Evolutionary conservation across 2,329 filamentous ascomycete genomes (phyloP).

Genomic region (Aspergillus vadensis): DNA sequence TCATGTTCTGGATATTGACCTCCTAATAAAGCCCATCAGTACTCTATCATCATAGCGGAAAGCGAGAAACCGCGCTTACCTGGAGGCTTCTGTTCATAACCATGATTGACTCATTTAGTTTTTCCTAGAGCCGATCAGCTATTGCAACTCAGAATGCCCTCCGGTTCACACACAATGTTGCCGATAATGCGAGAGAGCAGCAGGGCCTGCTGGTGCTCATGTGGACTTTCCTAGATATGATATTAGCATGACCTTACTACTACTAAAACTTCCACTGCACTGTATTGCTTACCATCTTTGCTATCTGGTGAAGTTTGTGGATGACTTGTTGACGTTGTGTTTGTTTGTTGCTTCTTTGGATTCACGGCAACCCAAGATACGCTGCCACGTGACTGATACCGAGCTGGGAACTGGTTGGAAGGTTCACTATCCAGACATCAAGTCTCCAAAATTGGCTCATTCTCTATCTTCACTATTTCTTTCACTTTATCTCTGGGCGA

Average conservation of each 20-base stretch:
- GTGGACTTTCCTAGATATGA: conserved; percentile 75
- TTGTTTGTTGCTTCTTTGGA: conserved; percentile 20
- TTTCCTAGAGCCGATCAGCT: conserved; percentile 65
- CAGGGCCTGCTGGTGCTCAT: conserved; percentile 95
- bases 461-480: too few species aligned
- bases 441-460: too few species aligned
- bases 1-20: conserved; percentile 99
- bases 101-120: conserved; percentile 91
- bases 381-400: conserved; percentile 15
- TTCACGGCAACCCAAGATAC: background rate
- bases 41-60: background rate
- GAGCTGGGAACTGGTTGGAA: background rate
- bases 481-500: background rate
- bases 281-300: conserved; percentile 20
- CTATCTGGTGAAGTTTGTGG: background rate
- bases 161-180: conserved; percentile 74
- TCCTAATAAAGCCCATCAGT: conserved; percentile 59
- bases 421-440: too few species aligned
- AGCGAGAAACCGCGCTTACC: conserved; percentile 49
- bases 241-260: too few species aligned
- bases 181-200: conserved; percentile 93
- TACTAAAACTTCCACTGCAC: too few species aligned
- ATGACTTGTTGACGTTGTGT: conserved; percentile 6
- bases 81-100: conserved; percentile 91
- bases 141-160: background rate